Percentiles rank a stretch among this genome's conserved stretches.
Evolutionary conservation across 108 stramenopile genomes (phyloP).

Genomic region (Fragilaria radians): DNA sequence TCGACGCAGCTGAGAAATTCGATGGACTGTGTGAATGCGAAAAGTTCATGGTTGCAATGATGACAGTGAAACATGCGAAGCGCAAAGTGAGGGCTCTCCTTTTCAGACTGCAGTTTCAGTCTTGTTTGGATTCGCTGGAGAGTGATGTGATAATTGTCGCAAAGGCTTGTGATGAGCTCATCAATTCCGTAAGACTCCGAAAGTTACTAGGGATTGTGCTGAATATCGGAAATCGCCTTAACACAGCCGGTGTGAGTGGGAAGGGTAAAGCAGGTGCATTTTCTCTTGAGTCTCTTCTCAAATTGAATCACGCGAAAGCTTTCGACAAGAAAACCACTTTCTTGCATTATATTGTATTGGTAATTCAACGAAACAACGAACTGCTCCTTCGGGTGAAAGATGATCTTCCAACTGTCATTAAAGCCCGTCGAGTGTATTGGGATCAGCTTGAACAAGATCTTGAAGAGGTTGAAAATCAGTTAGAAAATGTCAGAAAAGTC

Average conservation of each 20-base stretch:
- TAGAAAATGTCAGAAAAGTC: slow-evolving; percentile 72
- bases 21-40: slow-evolving; percentile 80
- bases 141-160: slow-evolving; percentile 54
- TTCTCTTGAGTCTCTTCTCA: slow-evolving; percentile 88
- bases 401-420: slow-evolving; percentile 68
- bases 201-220: slow-evolving; percentile 86
- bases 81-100: slow-evolving; percentile 73
- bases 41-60: slow-evolving; percentile 88
- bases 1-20: slow-evolving; percentile 64
- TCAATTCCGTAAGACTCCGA: slow-evolving; percentile 62
- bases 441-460: slow-evolving; percentile 73
- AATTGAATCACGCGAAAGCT: slow-evolving; percentile 92
- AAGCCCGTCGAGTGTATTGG: slow-evolving; percentile 80
- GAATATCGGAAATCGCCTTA: slow-evolving; percentile 88
- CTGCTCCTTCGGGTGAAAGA: slow-evolving; percentile 67
- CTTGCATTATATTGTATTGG: slow-evolving; percentile 87
- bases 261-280: slow-evolving; percentile 84
- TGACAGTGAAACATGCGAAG: slow-evolving; percentile 85
- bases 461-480: slow-evolving; percentile 77
- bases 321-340: slow-evolving; percentile 97
- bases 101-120: slow-evolving; percentile 82
- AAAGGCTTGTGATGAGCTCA: slow-evolving; percentile 80
- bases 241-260: slow-evolving; percentile 66
- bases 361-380: slow-evolving; percentile 82
- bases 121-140: slow-evolving; percentile 61